Percentiles rank a stretch among this genome's conserved stretches.
These are phyloP conservation scores for Apophysomyces sp. DNA, from an alignment of 371 early-diverging fungal genomes.

Conservation along the genomic window DNA sequence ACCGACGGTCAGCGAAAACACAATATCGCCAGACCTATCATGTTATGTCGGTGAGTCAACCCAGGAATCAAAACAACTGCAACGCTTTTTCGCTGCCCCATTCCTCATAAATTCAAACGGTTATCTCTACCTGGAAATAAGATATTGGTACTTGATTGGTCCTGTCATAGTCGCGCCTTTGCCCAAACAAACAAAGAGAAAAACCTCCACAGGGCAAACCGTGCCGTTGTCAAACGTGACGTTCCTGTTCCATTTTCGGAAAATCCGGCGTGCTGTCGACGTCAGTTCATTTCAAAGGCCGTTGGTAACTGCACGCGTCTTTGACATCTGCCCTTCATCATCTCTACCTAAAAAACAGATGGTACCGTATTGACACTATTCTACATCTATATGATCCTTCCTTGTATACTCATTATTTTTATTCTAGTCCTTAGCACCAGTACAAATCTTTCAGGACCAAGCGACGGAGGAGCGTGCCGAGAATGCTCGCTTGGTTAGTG, in stretches of 20 bases:
- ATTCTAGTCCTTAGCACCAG: constrained; percentile 65
- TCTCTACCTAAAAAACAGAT: background rate
- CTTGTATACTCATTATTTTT: background rate
- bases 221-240: background rate
- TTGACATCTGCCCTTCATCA: constrained; percentile 2
- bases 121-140: constrained; percentile 40
- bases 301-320: background rate
- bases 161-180: constrained; percentile 19
- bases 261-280: background rate
- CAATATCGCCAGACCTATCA: constrained; percentile 43
- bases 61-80: background rate
- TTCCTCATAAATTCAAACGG: background rate
- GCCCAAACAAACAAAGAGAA: background rate
- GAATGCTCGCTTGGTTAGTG: constrained; percentile 94
- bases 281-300: background rate
- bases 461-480: constrained; percentile 97
- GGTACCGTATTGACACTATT: background rate
- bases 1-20: constrained; percentile 47
- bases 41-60: background rate
- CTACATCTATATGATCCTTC: background rate
- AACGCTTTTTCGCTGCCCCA: background rate
- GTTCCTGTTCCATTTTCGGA: background rate
- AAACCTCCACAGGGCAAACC: background rate
- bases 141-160: constrained; percentile 40
- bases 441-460: constrained; percentile 89